These are phyloP conservation scores for Knoxdaviesia capensis DNA, from an alignment of 2,329 filamentous ascomycete genomes.

Conservation along the genomic window DNA sequence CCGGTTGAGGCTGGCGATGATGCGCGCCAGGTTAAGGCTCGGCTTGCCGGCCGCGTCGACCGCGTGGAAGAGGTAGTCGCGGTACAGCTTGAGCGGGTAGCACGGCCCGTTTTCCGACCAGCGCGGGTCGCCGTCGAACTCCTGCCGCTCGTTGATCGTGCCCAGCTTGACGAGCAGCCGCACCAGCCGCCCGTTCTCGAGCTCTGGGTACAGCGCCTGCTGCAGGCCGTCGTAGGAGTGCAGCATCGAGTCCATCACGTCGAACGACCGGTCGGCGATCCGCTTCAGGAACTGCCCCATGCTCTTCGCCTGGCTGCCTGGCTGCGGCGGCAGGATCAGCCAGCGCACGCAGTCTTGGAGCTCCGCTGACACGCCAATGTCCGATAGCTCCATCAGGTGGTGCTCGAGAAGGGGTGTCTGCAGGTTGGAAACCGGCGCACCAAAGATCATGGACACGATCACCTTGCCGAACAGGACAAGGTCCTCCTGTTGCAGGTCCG, in stretches of 20 bases:
- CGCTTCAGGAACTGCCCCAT: constrained; percentile 63
- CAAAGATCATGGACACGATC: constrained; percentile 45
- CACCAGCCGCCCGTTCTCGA: constrained; percentile 76
- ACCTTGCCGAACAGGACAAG: constrained; percentile 67
- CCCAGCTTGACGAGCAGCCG: constrained; percentile 68
- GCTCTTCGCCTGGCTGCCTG: constrained; percentile 37
- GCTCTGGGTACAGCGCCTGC: constrained; percentile 53
- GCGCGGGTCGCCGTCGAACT: constrained; percentile 53
- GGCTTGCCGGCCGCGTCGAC: constrained; percentile 72
- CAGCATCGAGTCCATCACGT: constrained; percentile 58
- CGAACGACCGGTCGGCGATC: constrained; percentile 59
- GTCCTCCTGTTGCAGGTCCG: constrained; percentile 75
- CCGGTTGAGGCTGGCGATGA: constrained; percentile 74
- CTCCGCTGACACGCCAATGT: constrained; percentile 55
- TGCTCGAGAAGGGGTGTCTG: constrained; percentile 40
- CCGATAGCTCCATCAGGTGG: constrained; percentile 56
- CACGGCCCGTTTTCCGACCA: constrained; percentile 91
- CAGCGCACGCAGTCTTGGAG: constrained; percentile 64
- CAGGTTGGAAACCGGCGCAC: constrained; percentile 24
- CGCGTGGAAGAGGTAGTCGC: constrained; percentile 94
- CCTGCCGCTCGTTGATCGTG: constrained; percentile 73
- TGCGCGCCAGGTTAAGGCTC: constrained; percentile 71
- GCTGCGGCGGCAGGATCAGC: constrained; percentile 50
- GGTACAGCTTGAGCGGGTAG: constrained; percentile 84
- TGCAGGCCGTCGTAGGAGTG: constrained; percentile 59